Evolutionary conservation across 1,139 yeast genomes (phyloP).

Genomic region (Pichia sp.): DNA sequence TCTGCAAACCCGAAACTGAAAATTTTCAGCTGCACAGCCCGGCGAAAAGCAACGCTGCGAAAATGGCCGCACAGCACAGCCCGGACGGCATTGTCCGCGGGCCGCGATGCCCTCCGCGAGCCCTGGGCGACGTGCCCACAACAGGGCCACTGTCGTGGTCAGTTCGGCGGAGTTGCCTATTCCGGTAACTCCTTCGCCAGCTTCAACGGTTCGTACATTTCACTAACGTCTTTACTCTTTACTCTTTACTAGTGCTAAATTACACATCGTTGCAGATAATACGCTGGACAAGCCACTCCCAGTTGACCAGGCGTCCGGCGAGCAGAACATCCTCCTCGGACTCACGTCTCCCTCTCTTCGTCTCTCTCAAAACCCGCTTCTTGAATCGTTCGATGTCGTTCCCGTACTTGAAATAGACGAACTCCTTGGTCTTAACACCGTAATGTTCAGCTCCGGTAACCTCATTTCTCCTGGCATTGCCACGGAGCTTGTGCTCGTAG

Average conservation of each 20-base stretch:
- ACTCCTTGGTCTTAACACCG: not conserved
- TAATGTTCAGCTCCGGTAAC: not conserved
- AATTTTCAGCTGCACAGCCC: too few relatives aligned
- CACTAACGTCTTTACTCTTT: too few relatives aligned
- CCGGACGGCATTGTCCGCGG: slow-evolving; percentile 4
- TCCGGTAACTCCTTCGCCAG: too few relatives aligned
- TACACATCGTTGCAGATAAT: slow-evolving; percentile 37
- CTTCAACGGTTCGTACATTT: too few relatives aligned
- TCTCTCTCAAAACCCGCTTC: not conserved
- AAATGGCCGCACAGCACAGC: slow-evolving; percentile 1
- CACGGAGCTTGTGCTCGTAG: not conserved
- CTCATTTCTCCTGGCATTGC: not conserved
- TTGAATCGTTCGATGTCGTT: not conserved
- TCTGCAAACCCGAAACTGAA: too few relatives aligned
- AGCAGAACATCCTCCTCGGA: too few relatives aligned
- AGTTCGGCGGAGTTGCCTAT: too few relatives aligned
- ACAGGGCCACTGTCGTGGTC: too few relatives aligned
- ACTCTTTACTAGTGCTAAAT: too few relatives aligned
- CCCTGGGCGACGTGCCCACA: too few relatives aligned
- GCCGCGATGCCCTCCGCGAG: not conserved
- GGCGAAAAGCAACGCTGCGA: too few relatives aligned
- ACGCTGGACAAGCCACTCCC: slow-evolving; percentile 81
- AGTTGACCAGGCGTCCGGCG: slow-evolving; percentile 35
- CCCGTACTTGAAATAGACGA: slow-evolving; percentile 9
- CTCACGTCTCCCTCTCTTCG: too few relatives aligned